Evolutionary conservation across 2,329 filamentous ascomycete species (phyloP), one percentile per base, ranked within the genome.

Genomic region (Intubia oerlemansii): DNA sequence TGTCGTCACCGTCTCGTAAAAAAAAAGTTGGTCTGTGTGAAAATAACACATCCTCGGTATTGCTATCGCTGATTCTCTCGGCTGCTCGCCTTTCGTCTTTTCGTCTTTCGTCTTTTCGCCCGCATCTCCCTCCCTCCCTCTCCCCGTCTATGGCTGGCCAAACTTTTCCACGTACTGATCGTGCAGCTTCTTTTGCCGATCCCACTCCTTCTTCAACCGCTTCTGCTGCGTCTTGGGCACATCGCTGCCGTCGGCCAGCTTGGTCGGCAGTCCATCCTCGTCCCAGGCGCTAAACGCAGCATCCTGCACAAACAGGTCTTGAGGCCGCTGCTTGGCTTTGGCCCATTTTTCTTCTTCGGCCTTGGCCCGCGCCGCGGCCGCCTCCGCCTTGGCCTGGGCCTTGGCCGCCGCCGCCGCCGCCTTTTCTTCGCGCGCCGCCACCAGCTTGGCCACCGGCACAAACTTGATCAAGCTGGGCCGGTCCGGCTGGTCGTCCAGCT

Each of bases 151-250:
- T n/a, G n/a, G n/a, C n/a, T n/a, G n/a, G n/a, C n/a, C 36, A 35
- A 38, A 35, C 33, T 37, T 40, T 5, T 36, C 37, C 29, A 44
- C 32, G 47, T 54, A 67, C 29, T 52, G 52, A 40, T 75, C 67
- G 47, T 71, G 64, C 38, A 60, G 38, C 53, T 73, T 77, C 54
- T 70, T 75, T 53, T 79, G 73, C 40, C 54, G 62, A 42, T 75
- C 67, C 71, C 70, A 78, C 34, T 71, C 66, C 52, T 79, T 79
- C 45, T 51, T 60, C 36, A 79, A 44, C 53, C 70, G 75, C 57
- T 78, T 79, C 20, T 43, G 44, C 40, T 56, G 57, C 32, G 57
- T 66, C 52, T 78, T 77, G 8, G 66, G 57, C n/a, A 79, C 48
- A 39, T 73, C 67, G 36, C 61, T 60, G 2, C 72, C 73, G 15